Percentiles rank a stretch among this genome's conserved stretches.
phyloP scores from a whole-genome alignment of 1,284 basidiomycete species.

The Ganoderma lingzhi region DNA sequence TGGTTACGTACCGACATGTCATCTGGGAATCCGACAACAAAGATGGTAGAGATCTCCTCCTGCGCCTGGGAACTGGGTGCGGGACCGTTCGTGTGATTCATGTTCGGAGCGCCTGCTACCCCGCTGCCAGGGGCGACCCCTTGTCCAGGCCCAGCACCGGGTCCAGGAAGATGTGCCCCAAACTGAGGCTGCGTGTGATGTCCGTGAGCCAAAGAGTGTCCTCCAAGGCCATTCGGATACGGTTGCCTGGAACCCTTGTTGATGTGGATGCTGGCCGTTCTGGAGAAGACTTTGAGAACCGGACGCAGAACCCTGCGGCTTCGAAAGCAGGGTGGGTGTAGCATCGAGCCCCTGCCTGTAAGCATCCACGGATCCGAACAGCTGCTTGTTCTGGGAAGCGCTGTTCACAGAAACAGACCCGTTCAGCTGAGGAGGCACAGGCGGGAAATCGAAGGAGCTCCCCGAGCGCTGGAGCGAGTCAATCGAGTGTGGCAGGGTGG shows the following conservation, averaged over 20 bases:
- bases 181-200: constrained; percentile 69
- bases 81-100: constrained; percentile 40
- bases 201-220: constrained; percentile 41
- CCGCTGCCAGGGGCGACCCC: constrained; percentile 30
- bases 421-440: constrained; percentile 33
- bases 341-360: constrained; percentile 37
- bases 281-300: constrained; percentile 24
- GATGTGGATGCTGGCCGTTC: constrained; percentile 32
- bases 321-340: constrained; percentile 30
- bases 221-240: constrained; percentile 38
- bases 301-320: constrained; percentile 17
- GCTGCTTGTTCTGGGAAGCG: constrained; percentile 32
- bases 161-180: constrained; percentile 69
- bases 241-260: constrained; percentile 43
- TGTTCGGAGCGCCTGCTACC: constrained; percentile 37
- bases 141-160: constrained; percentile 38
- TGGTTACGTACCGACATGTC: constrained; percentile 88
- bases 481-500: constrained; percentile 33
- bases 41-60: constrained; percentile 98
- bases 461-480: constrained; percentile 41
- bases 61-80: constrained; percentile 44
- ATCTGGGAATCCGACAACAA: constrained; percentile 98
- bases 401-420: constrained; percentile 34
- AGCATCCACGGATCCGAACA: constrained; percentile 36
- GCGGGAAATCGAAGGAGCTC: constrained; percentile 39